Evolutionary conservation across 2,329 filamentous ascomycete genomes (phyloP), one percentile per base, ranked within the genome.

Genomic region (Trichoderma sp.): DNA sequence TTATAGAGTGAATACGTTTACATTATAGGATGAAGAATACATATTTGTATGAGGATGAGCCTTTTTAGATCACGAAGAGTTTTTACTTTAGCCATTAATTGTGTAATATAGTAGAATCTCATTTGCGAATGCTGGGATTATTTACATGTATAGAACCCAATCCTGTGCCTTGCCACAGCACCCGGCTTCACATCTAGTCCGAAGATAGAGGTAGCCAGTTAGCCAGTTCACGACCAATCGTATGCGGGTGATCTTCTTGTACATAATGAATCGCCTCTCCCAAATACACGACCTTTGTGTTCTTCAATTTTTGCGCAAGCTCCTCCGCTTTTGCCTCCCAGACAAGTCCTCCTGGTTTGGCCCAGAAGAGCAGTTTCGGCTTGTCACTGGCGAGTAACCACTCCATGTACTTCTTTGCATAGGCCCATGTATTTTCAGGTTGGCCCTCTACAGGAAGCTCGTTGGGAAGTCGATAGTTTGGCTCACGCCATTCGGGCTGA

Each of bases 21-120:
- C 26, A 26, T 26, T 26, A 26, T 26, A 26, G 26, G 3, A 26
- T 26, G 26, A 26, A 26, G 26, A 26, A 3, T 26, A 4, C 26
- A 3, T 26, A 26, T 26, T 26, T 3, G 3, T 26, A 26, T 26
- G 26, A 26, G 2, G 26, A 4, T 26, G 26, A 26, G 26, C 3
- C 3, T 26, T 26, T 26, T 26, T 26, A 26, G 26, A 26, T 4
- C 3, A 26, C 1, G 2, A 20, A 0, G 9, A 6, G 43, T 20
- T 2, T 20, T 5, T n/a, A 6, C 1, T 2, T 47, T 47, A 5
- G 43, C 17, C 9, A 20, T n/a, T 2, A 6, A 1, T 0, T 0
- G 17, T 47, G 43, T 4, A 20, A 47, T n/a, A 11, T 20, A 47
- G 17, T 0, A 11, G 4, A n/a, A 11, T 20, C 3, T 47, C 2